Percentiles rank a stretch among this genome's conserved stretches.
Conservation (phyloP, 768 basidiomycete genomes). For the Mrakia hoshinonis region DNA sequence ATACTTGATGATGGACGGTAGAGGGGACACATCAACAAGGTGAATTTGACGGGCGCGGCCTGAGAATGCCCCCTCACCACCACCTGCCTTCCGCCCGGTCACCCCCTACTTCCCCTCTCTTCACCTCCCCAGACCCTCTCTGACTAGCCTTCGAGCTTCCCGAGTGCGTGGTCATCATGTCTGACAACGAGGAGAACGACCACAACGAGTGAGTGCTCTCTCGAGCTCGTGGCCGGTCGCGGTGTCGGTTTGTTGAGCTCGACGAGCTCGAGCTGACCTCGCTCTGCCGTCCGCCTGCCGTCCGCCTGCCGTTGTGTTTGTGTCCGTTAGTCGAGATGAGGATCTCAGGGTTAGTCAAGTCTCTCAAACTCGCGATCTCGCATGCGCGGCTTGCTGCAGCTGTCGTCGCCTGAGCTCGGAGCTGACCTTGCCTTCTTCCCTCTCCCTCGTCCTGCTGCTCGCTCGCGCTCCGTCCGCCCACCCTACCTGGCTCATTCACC, state of each 20-base stretch:
- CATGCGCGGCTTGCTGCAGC: not conserved
- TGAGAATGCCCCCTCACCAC: too few species aligned
- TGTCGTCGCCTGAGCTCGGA: not conserved
- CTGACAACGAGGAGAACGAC: slow-evolving; percentile 22
- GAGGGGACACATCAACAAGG: too few species aligned
- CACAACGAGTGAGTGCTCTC: slow-evolving; percentile 22
- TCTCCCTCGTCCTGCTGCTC: not conserved
- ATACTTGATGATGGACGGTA: too few species aligned
- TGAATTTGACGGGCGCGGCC: too few species aligned
- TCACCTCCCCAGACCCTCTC: not conserved
- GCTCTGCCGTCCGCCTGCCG: not conserved
- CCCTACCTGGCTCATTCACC: too few species aligned
- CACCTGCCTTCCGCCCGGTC: not conserved
- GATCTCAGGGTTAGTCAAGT: not conserved
- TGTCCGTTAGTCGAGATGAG: not conserved
- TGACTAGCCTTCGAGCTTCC: not conserved
- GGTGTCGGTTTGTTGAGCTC: not conserved
- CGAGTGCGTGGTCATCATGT: slow-evolving; percentile 7
- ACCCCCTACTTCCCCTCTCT: not conserved
- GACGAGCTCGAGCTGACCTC: not conserved
- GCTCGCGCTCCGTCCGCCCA: too few species aligned
- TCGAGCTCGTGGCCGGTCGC: too few species aligned
- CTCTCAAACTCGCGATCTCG: too few species aligned
- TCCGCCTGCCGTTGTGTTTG: not conserved
- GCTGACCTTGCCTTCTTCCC: not conserved